These are phyloP conservation scores for Neospermospora avenae DNA, from an alignment of 2,329 filamentous ascomycete species.

Conservation along the genomic window DNA sequence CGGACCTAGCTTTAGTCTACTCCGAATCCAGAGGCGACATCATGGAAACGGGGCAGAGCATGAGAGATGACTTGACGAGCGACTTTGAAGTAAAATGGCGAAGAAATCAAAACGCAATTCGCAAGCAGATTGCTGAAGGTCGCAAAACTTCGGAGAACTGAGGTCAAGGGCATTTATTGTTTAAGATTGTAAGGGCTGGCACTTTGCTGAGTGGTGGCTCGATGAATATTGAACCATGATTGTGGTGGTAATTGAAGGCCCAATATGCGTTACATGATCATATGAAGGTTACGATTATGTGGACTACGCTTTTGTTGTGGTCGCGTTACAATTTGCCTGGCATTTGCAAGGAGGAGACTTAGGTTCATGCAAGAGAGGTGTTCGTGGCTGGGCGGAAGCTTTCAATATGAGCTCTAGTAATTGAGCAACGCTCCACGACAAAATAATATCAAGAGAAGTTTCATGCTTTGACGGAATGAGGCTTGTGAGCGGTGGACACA, in stretches of 20 bases:
- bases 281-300: background rate
- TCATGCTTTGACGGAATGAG: too few relatives aligned
- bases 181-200: background rate
- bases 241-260: background rate
- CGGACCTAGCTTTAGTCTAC: constrained; percentile 23
- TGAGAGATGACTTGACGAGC: constrained; percentile 18
- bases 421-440: background rate
- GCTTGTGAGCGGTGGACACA: background rate
- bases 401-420: background rate
- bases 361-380: background rate
- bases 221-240: background rate
- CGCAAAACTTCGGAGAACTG: background rate
- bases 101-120: constrained; percentile 25
- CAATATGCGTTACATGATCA: background rate
- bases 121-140: constrained; percentile 20
- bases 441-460: too few relatives aligned
- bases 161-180: background rate
- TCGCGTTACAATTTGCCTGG: background rate
- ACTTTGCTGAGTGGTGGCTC: background rate
- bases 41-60: constrained; percentile 12
- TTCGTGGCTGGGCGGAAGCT: background rate
- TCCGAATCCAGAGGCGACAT: constrained; percentile 20
- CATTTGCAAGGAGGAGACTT: background rate
- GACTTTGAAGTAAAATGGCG: constrained; percentile 28
- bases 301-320: background rate